A percentile compares a stretch with the other conserved stretches of the same genome.
Conservation (phyloP, 2,329 filamentous ascomycete species). For the Rutstroemia sydowiana region DNA sequence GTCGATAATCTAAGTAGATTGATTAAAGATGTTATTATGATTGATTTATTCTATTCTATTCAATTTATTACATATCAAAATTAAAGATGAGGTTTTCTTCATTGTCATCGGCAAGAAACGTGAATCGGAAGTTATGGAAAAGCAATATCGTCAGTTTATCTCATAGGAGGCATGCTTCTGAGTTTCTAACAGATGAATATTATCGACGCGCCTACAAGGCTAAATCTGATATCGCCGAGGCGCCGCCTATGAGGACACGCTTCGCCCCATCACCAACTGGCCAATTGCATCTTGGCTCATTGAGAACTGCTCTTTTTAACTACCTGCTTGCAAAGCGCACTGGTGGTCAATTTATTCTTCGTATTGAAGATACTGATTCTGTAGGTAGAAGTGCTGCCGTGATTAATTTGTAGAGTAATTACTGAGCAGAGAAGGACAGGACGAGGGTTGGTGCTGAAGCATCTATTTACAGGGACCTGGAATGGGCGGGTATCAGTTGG, state of each 20-base stretch:
- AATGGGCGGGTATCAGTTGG: slow-evolving; percentile 87
- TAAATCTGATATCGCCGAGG: slow-evolving; percentile 36
- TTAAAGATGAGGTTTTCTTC: slow-evolving; percentile 1
- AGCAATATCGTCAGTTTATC: slow-evolving; percentile 2
- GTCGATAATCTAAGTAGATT: no score
- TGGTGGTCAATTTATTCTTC: slow-evolving; percentile 80
- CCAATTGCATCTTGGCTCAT: slow-evolving; percentile 82
- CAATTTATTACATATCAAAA: background rate
- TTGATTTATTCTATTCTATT: no score
- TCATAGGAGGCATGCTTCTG: slow-evolving; percentile 2
- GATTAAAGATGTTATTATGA: no score
- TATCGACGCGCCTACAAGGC: slow-evolving; percentile 9
- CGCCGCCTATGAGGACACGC: slow-evolving; percentile 70
- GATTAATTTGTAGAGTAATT: slow-evolving; percentile 1
- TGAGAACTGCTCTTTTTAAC: slow-evolving; percentile 92
- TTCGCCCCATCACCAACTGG: slow-evolving; percentile 96
- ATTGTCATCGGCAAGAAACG: background rate
- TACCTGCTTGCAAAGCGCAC: slow-evolving; percentile 85
- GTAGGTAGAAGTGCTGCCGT: slow-evolving; percentile 40
- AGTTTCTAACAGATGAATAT: background rate
- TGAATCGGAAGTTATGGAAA: slow-evolving; percentile 2
- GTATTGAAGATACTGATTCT: slow-evolving; percentile 94
- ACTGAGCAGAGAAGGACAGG: slow-evolving; percentile 44
- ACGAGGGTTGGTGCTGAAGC: slow-evolving; percentile 74
- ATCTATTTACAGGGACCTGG: slow-evolving; percentile 68